Evolutionary conservation across 2,329 filamentous ascomycete genomes (phyloP).

Genomic region (Talaromyces rugulosus): DNA sequence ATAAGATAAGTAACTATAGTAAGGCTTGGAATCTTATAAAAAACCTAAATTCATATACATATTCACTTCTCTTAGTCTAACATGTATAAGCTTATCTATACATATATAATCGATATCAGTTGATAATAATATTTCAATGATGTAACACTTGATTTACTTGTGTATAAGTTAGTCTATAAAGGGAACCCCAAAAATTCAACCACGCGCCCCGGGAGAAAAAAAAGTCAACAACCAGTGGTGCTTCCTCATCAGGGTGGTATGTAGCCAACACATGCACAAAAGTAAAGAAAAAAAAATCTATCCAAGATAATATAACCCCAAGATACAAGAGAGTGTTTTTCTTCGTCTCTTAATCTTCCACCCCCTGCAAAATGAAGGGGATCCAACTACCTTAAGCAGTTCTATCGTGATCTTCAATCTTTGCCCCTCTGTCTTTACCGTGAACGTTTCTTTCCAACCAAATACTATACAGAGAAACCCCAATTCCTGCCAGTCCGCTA

Average conservation of each 20-base stretch:
- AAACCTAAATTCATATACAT: too few relatives aligned
- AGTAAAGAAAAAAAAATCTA: not conserved
- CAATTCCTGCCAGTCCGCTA: constrained; percentile 65
- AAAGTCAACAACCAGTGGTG: not conserved
- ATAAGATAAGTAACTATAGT: too few relatives aligned
- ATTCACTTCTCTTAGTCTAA: too few relatives aligned
- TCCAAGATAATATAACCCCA: not conserved
- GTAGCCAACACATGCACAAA: not conserved
- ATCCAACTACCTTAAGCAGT: constrained; percentile 21
- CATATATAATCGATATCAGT: too few relatives aligned
- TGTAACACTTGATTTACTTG: not conserved
- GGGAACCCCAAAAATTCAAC: not conserved
- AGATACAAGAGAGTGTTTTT: not conserved
- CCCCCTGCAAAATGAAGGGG: not conserved
- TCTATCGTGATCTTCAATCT: constrained; percentile 28
- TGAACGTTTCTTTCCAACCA: constrained; percentile 35
- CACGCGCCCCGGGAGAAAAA: not conserved
- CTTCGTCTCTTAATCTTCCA: not conserved
- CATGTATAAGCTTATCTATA: too few relatives aligned
- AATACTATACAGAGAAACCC: constrained; percentile 59
- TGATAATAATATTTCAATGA: too few relatives aligned
- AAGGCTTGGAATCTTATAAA: too few relatives aligned
- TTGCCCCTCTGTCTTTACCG: constrained; percentile 14
- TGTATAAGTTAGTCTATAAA: not conserved
- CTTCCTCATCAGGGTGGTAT: not conserved